Evolutionary conservation across 345 rosid genomes (phyloP).

Genomic region (Ricinus communis): DNA sequence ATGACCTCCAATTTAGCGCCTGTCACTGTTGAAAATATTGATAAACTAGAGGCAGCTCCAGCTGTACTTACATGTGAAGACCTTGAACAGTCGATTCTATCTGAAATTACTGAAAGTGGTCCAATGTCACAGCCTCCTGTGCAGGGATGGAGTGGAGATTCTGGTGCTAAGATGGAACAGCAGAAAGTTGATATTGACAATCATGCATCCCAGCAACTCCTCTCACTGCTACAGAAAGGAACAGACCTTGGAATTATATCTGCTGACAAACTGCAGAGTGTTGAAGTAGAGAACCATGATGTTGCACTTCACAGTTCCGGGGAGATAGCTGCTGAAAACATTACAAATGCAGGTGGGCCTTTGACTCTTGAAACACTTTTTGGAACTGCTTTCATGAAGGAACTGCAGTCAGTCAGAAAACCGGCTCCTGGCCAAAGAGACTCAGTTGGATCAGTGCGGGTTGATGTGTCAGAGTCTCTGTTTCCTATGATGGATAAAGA

Average conservation of each 20-base stretch:
- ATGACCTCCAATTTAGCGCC: conserved; percentile 20
- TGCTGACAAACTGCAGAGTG: conserved; percentile 22
- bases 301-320: conserved; percentile 27
- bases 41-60: conserved; percentile 43
- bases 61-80: conserved; percentile 97
- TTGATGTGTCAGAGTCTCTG: conserved; percentile 41
- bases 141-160: conserved; percentile 33
- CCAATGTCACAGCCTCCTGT: conserved; percentile 38
- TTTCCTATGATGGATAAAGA: conserved; percentile 31
- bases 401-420: conserved; percentile 75
- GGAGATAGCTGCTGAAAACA: conserved; percentile 40
- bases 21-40: conserved; percentile 28
- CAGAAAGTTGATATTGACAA: conserved; percentile 47
- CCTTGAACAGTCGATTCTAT: conserved; percentile 89
- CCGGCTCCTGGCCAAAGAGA: conserved; percentile 46
- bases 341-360: conserved; percentile 42
- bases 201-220: conserved; percentile 84
- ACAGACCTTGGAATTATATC: conserved; percentile 36
- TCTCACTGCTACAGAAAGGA: conserved; percentile 74
- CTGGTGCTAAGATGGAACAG: conserved; percentile 40
- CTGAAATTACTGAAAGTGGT: conserved; percentile 52
- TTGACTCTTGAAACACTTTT: conserved; percentile 92
- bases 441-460: conserved; percentile 38
- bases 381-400: conserved; percentile 94
- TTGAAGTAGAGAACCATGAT: conserved; percentile 25